A percentile compares a stretch with the other conserved stretches of the same genome.
These are phyloP conservation scores for Penstemon eatonii DNA, from an alignment of 257 asterid species.

Conservation along the genomic window DNA sequence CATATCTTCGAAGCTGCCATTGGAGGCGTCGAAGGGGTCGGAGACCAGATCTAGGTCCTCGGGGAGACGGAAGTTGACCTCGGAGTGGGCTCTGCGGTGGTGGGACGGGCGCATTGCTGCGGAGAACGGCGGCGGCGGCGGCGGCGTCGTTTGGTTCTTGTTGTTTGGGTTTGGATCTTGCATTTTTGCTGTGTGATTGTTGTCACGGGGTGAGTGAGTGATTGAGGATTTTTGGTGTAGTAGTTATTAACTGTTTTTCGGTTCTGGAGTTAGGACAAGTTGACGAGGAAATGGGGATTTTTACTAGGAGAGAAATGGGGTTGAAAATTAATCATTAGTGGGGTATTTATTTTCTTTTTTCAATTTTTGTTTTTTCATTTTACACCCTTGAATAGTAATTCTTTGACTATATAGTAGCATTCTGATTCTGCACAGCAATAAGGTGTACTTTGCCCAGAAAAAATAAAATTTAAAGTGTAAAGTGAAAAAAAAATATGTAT, in stretches of 20 bases:
- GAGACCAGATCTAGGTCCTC: slow-evolving; percentile 83
- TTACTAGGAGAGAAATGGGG: slow-evolving; percentile 14
- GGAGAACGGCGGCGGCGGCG: slow-evolving; percentile 49
- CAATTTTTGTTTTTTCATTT: too few relatives aligned
- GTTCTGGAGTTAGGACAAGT: background rate
- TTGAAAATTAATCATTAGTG: background rate
- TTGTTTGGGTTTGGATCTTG: slow-evolving; percentile 72
- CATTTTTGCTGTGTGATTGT: slow-evolving; percentile 37
- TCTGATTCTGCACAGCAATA: too few relatives aligned
- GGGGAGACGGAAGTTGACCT: slow-evolving; percentile 79
- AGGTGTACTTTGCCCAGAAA: too few relatives aligned
- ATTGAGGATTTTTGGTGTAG: background rate
- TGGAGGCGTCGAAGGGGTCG: slow-evolving; percentile 49
- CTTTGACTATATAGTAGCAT: too few relatives aligned
- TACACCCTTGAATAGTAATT: too few relatives aligned
- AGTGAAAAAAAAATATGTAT: too few relatives aligned
- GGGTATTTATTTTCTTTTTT: too few relatives aligned
- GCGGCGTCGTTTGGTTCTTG: slow-evolving; percentile 31
- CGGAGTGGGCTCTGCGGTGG: slow-evolving; percentile 97
- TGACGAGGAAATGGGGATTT: background rate
- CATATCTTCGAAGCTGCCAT: slow-evolving; percentile 52
- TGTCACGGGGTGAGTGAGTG: background rate
- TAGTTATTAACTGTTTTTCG: background rate
- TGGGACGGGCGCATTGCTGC: slow-evolving; percentile 61
- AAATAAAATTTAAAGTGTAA: too few relatives aligned